A percentile compares a stretch with the other conserved stretches of the same genome.
These are phyloP conservation scores for Cystobasidium onofrii DNA, from an alignment of 768 basidiomycete species.

Conservation along the genomic window DNA sequence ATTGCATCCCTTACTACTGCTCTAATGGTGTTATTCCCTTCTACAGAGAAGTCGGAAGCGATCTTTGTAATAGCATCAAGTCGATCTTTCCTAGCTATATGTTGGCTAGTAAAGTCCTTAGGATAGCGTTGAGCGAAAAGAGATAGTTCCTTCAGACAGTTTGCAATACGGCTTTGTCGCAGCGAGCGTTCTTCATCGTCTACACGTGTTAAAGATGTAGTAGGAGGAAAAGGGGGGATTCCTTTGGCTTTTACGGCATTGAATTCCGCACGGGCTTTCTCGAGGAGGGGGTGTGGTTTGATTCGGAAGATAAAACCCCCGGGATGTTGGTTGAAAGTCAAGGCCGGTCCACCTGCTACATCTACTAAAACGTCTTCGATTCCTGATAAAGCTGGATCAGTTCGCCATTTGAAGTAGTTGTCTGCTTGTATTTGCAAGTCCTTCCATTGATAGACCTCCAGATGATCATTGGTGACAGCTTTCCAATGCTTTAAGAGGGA, in stretches of 20 bases:
- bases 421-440: neutral
- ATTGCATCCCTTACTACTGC: neutral
- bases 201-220: too few species aligned
- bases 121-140: too few species aligned
- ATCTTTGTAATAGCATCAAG: neutral
- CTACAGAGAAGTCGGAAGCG: neutral
- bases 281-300: neutral
- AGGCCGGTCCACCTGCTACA: neutral
- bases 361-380: conserved; percentile 4
- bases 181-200: too few species aligned
- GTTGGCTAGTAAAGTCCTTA: neutral
- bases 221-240: too few species aligned
- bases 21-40: neutral
- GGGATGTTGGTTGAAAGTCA: conserved; percentile 1
- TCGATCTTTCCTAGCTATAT: neutral
- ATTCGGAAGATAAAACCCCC: neutral
- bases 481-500: neutral
- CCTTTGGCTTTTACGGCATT: too few species aligned
- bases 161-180: too few species aligned
- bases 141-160: too few species aligned
- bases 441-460: conserved; percentile 15
- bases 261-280: neutral
- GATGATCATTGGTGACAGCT: neutral
- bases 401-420: neutral
- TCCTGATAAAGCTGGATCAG: neutral